A percentile compares a stretch with the other conserved stretches of the same genome.
Conservation (phyloP, 495 filamentous ascomycete species). For the Friedmanniomyces simplex region DNA sequence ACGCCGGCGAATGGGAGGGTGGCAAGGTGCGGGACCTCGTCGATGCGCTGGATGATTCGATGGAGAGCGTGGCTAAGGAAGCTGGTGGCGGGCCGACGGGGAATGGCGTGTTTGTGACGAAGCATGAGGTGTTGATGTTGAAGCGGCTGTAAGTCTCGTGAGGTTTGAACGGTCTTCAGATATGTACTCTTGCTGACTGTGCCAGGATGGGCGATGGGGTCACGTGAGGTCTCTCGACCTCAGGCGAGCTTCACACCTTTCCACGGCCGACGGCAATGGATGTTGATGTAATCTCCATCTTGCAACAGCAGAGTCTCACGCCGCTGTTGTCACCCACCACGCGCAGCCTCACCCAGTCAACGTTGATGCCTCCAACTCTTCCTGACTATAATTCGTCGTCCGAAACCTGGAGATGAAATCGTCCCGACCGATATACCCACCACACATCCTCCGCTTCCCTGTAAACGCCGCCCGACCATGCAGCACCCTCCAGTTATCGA, state of each 20-base stretch:
- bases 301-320: too few species aligned
- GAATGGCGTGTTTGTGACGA: constrained; percentile 38
- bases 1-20: constrained; percentile 39
- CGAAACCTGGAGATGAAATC: constrained; percentile 73
- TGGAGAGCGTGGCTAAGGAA: constrained; percentile 15
- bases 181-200: too few species aligned
- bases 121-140: constrained; percentile 42
- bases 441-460: constrained; percentile 77
- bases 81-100: constrained; percentile 3
- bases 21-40: constrained; percentile 41
- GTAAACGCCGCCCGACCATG: constrained; percentile 75
- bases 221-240: too few species aligned
- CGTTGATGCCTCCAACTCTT: constrained; percentile 39
- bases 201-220: too few species aligned
- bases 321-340: too few species aligned
- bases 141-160: constrained; percentile 22
- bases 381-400: constrained; percentile 53
- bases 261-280: too few species aligned
- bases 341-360: constrained; percentile 14
- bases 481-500: constrained; percentile 91
- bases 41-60: constrained; percentile 33
- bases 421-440: constrained; percentile 78
- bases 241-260: too few species aligned
- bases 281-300: too few species aligned
- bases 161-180: too few species aligned